A percentile compares a stretch with the other conserved stretches of the same genome.
Evolutionary conservation across 176 grass and related monocot species (phyloP).

Genomic region (Juncus effusus): DNA sequence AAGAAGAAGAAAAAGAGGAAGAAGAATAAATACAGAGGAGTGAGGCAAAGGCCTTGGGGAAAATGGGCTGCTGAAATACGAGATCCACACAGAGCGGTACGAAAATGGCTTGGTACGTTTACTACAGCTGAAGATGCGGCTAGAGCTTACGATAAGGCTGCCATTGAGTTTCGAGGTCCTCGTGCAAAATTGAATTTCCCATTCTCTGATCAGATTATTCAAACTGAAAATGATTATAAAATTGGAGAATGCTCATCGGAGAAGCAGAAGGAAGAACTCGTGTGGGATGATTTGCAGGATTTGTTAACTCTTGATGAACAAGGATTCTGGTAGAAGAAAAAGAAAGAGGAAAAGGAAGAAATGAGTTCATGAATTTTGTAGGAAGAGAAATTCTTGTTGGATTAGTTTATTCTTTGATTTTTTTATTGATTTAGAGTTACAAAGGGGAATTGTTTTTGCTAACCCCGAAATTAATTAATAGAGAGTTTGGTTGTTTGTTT

Average conservation of each 20-base stretch:
- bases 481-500: background rate
- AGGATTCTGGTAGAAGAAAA: conserved; percentile 31
- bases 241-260: background rate
- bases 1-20: conserved; percentile 28
- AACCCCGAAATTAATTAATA: background rate
- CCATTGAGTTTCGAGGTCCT: conserved; percentile 83
- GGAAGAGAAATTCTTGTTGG: background rate
- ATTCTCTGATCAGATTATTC: conserved; percentile 20
- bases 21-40: conserved; percentile 72
- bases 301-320: conserved; percentile 44
- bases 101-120: conserved; percentile 88
- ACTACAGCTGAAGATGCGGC: conserved; percentile 78
- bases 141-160: conserved; percentile 66
- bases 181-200: conserved; percentile 91
- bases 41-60: conserved; percentile 84
- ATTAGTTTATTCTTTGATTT: background rate
- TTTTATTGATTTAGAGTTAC: background rate
- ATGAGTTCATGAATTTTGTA: background rate
- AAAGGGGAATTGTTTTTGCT: conserved; percentile 8
- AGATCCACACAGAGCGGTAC: conserved; percentile 66
- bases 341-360: background rate
- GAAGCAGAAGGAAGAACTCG: conserved; percentile 17
- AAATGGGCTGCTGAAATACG: conserved; percentile 99
- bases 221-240: background rate
- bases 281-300: conserved; percentile 67